phyloP scores from a whole-genome alignment of 73 alveolate species.

The Effrenium voratum region DNA sequence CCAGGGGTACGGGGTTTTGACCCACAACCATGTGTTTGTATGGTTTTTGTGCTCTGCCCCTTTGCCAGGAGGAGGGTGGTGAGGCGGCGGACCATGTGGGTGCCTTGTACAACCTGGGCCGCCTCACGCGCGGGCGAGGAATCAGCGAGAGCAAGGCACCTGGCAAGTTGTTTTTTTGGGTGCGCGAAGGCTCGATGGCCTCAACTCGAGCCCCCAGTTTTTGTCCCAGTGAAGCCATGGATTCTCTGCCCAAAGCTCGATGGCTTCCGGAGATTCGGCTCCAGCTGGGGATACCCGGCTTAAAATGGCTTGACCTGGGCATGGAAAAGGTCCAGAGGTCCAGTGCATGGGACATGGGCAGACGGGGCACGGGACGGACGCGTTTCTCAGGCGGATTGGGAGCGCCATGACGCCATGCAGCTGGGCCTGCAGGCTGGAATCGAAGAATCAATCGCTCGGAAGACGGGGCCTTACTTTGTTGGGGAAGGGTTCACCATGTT shows the following conservation, averaged over 20 bases:
- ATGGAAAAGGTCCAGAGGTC: background rate
- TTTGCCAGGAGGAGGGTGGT: slow-evolving; percentile 44
- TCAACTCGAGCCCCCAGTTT: no score
- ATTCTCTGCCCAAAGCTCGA: no score
- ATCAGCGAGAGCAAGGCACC: slow-evolving; percentile 71
- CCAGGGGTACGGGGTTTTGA: background rate
- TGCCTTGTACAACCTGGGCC: slow-evolving; percentile 73
- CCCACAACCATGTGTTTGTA: background rate
- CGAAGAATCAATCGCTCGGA: no score
- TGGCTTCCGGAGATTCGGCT: no score
- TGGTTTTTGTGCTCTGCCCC: no score
- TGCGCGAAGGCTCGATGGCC: background rate
- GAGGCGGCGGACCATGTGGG: slow-evolving; percentile 61
- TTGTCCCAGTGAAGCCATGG: no score
- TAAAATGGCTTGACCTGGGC: no score
- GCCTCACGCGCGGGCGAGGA: slow-evolving; percentile 78
- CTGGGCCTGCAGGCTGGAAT: slow-evolving; percentile 82
- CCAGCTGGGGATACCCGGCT: no score
- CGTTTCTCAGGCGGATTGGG: slow-evolving; percentile 53
- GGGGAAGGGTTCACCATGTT: no score
- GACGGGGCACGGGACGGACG: background rate
- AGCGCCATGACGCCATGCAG: slow-evolving; percentile 92
- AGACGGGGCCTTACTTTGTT: no score
- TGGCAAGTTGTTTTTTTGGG: background rate
- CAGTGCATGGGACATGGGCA: background rate